Conservation (phyloP, 73 alveolate species). For the Uronychia setigera region DNA sequence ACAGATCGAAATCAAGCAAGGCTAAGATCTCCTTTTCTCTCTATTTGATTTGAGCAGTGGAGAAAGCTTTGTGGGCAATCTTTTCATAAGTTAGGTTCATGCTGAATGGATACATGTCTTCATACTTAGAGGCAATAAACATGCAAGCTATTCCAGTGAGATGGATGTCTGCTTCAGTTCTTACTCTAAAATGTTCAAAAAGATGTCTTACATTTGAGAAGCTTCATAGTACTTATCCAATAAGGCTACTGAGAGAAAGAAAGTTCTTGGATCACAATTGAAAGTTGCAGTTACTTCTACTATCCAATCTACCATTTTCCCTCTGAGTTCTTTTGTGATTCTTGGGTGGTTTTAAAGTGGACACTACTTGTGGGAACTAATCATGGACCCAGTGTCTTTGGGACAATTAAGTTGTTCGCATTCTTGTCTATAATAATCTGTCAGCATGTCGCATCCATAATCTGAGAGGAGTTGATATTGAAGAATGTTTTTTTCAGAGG, state of each 20-base stretch:
- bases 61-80: slow-evolving; percentile 76
- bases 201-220: not conserved
- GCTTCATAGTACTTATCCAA: not conserved
- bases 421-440: not conserved
- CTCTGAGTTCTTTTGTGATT: slow-evolving; percentile 36
- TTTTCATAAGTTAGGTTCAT: slow-evolving; percentile 83
- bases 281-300: slow-evolving; percentile 85
- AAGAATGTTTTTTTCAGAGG: not conserved
- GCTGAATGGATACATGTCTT: slow-evolving; percentile 88
- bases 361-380: not conserved
- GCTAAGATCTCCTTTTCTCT: slow-evolving; percentile 30
- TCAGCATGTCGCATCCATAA: not conserved
- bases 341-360: not conserved
- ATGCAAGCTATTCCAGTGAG: slow-evolving; percentile 89
- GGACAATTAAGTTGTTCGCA: not conserved
- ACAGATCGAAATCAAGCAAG: not conserved
- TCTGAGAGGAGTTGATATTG: not conserved
- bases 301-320: slow-evolving; percentile 97
- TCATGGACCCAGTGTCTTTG: not conserved
- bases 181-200: not conserved
- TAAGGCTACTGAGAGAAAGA: slow-evolving; percentile 39
- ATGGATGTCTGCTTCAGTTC: slow-evolving; percentile 70
- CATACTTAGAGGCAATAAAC: slow-evolving; percentile 91
- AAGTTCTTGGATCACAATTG: slow-evolving; percentile 72
- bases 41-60: slow-evolving; percentile 2